Evolutionary conservation across 2,329 filamentous ascomycete species (phyloP), one percentile per base, ranked within the genome.

Genomic region (Macroventuria anomochaeta): DNA sequence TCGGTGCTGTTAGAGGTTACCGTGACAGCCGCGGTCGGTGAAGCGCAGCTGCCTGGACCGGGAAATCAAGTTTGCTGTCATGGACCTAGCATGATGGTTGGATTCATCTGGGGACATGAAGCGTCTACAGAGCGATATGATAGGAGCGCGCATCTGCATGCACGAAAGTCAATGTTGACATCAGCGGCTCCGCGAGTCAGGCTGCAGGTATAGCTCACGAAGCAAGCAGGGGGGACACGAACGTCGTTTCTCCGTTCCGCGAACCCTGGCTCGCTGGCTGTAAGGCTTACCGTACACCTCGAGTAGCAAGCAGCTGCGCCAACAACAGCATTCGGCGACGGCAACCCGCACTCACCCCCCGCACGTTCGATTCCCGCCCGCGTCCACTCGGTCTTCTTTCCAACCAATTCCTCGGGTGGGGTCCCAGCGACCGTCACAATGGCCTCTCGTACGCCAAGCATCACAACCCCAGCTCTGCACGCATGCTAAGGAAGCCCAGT

Each of bases 401-500:
- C 50, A 41, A 25, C 43, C 52, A 41, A 44, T 67, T 71, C 73
- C 72, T 61, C 62, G 64, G 62, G 72, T 76, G 80, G 79, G 80
- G 78, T 79, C 74, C 75, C 69, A 68, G 77, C 76, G 76, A 72
- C 79, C 78, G 75, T 73, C 75, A 68, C 68, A 61, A 85, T 85
- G 82, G 80, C 80, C 75, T 84, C 82, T 71, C 77, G 82, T 84
- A 77, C 70, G 81, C 77, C 66, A 67, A 67, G 59, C 66, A 61
- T 56, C 55, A 41, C 46, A 52, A 48, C 58, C 61, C 39, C 43
- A 58, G 59, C 62, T 54, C 38, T 53, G 47, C 58, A 57, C 54
- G 59, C 60, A 53, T 70, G 62, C 69, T 74, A 62, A 74, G 62
- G 33, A 58, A 55, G 50, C 58, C 42, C 73, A 97, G 95, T 99